phyloP scores from a whole-genome alignment of 1,139 yeast species.

The Sugiyamaella japonica region DNA sequence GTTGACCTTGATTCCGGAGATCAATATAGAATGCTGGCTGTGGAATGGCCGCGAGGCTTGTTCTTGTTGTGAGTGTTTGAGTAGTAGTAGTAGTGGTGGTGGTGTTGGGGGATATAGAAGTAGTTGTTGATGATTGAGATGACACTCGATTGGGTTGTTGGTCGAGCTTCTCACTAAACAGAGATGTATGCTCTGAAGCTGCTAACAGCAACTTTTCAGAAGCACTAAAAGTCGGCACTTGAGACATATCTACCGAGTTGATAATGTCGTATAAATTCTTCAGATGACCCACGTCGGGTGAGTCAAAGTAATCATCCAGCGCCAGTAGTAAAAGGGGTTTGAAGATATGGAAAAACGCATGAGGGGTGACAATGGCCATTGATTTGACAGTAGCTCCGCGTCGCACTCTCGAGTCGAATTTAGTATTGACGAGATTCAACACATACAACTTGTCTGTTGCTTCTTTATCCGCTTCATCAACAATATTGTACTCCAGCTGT shows the following conservation, averaged over 20 bases:
- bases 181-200: slow-evolving; percentile 33
- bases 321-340: slow-evolving; percentile 58
- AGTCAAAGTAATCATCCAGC: slow-evolving; percentile 46
- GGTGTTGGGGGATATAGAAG: background rate
- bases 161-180: slow-evolving; percentile 38
- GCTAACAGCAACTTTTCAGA: slow-evolving; percentile 39
- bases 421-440: slow-evolving; percentile 58
- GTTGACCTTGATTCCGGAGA: slow-evolving; percentile 34
- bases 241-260: slow-evolving; percentile 40
- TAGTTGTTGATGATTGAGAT: background rate
- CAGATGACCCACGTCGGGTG: slow-evolving; percentile 34
- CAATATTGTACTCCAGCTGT: slow-evolving; percentile 32
- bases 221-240: slow-evolving; percentile 36
- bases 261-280: slow-evolving; percentile 44
- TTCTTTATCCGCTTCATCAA: slow-evolving; percentile 31
- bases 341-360: slow-evolving; percentile 56
- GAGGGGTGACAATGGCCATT: slow-evolving; percentile 53
- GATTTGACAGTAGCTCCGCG: slow-evolving; percentile 61
- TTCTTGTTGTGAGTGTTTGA: slow-evolving; percentile 1
- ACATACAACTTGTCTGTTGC: slow-evolving; percentile 51
- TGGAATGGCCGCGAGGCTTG: slow-evolving; percentile 10
- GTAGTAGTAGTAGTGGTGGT: background rate
- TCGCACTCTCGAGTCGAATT: slow-evolving; percentile 47
- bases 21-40: slow-evolving; percentile 35
- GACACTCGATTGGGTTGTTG: slow-evolving; percentile 17